These are phyloP conservation scores for Lactifluus subvellereus DNA, from an alignment of 768 basidiomycete species.

Conservation along the genomic window DNA sequence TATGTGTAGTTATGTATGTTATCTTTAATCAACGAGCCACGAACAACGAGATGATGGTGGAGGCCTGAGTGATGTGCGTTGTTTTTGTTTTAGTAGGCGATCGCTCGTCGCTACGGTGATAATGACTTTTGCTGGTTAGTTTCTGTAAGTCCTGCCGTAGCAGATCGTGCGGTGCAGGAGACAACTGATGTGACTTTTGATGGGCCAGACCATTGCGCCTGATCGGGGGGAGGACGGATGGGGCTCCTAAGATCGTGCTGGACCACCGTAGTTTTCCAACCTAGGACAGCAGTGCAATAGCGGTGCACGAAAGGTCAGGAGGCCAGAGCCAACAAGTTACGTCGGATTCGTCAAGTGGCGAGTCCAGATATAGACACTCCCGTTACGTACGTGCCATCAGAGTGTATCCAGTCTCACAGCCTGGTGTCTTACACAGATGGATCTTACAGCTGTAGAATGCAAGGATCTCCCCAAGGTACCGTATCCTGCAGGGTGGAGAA, in stretches of 20 bases:
- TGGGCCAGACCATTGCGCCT: neutral
- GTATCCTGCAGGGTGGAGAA: neutral
- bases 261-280: neutral
- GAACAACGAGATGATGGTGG: neutral
- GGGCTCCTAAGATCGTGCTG: neutral
- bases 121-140: constrained; percentile 8
- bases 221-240: constrained; percentile 2
- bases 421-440: neutral
- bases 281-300: constrained; percentile 9
- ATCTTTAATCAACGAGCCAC: neutral
- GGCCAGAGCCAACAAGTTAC: neutral
- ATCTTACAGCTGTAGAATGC: neutral
- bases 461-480: neutral
- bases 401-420: constrained; percentile 14
- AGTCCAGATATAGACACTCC: neutral
- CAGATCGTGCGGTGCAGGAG: constrained; percentile 11
- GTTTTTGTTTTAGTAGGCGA: neutral
- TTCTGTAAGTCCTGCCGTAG: neutral
- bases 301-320: neutral
- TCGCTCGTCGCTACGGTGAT: neutral
- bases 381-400: neutral
- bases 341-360: constrained; percentile 5
- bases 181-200: constrained; percentile 16
- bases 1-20: constrained; percentile 6
- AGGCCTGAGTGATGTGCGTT: neutral